These are phyloP conservation scores for Edaphochlamys debaryana DNA, from an alignment of 139 green algal genomes.

Conservation along the genomic window DNA sequence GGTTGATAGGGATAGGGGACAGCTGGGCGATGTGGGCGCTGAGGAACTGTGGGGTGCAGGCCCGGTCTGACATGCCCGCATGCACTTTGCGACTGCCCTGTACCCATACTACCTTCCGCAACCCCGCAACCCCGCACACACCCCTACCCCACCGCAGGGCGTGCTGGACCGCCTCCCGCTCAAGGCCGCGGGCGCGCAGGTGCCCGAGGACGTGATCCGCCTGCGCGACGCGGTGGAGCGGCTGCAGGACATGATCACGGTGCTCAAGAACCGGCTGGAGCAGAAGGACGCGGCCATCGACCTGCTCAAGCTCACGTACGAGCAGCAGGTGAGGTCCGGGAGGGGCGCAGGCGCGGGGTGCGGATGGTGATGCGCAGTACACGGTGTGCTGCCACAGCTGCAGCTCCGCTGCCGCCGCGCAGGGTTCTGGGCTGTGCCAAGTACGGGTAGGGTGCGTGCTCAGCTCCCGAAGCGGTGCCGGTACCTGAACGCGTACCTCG, in stretches of 20 bases:
- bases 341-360: background rate
- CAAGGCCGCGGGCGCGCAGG: slow-evolving; percentile 26
- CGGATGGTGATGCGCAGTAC: background rate
- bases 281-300: slow-evolving; percentile 61
- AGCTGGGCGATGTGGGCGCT: too few species aligned
- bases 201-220: slow-evolving; percentile 47
- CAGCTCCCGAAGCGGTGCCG: too few species aligned
- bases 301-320: slow-evolving; percentile 49
- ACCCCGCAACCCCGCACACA: too few species aligned
- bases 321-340: slow-evolving; percentile 52
- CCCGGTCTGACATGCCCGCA: background rate
- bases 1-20: too few species aligned
- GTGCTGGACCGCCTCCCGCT: slow-evolving; percentile 37
- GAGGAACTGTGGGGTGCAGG: too few species aligned
- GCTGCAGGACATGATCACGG: slow-evolving; percentile 46
- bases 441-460: too few species aligned
- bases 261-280: slow-evolving; percentile 59
- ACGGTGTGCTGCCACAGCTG: background rate
- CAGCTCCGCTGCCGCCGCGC: too few species aligned
- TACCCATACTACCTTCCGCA: too few species aligned
- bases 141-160: background rate
- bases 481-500: too few species aligned
- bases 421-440: too few species aligned
- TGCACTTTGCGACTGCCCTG: too few species aligned
- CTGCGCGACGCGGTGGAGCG: slow-evolving; percentile 40